phyloP scores from a whole-genome alignment of 2,329 filamentous ascomycete species.

The Neurospora sp. region DNA sequence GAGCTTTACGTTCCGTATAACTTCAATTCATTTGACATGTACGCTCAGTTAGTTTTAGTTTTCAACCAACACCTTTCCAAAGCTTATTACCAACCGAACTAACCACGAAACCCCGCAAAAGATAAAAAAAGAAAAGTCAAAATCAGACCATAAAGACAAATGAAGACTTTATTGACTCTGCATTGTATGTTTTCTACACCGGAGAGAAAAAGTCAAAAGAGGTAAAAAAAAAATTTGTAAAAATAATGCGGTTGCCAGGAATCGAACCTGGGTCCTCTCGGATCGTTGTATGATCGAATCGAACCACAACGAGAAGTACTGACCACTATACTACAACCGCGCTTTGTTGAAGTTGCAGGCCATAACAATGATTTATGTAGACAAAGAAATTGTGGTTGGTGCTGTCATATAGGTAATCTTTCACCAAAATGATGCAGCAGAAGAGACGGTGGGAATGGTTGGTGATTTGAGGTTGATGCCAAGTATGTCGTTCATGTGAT shows the following conservation, averaged over 20 bases:
- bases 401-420: background rate
- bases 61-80: too few species aligned
- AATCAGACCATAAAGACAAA: background rate
- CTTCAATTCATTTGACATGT: too few species aligned
- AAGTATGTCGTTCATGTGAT: background rate
- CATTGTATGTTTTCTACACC: background rate
- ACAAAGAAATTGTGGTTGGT: fast-evolving
- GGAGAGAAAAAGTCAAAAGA: too few species aligned
- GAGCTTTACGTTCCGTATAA: too few species aligned
- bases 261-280: slow-evolving; percentile 17
- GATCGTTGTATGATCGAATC: slow-evolving; percentile 1
- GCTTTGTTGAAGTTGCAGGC: background rate
- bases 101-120: background rate
- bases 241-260: slow-evolving; percentile 11
- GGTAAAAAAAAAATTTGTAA: background rate
- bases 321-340: background rate
- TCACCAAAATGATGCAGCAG: background rate
- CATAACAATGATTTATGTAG: fast-evolving
- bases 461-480: background rate
- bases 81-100: background rate
- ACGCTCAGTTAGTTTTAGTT: too few species aligned
- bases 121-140: background rate
- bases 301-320: background rate
- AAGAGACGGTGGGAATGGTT: background rate
- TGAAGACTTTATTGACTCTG: background rate